Base-by-base conservation (phyloP, 371 early-diverging fungal species). In the Mortierella sp. region DNA sequence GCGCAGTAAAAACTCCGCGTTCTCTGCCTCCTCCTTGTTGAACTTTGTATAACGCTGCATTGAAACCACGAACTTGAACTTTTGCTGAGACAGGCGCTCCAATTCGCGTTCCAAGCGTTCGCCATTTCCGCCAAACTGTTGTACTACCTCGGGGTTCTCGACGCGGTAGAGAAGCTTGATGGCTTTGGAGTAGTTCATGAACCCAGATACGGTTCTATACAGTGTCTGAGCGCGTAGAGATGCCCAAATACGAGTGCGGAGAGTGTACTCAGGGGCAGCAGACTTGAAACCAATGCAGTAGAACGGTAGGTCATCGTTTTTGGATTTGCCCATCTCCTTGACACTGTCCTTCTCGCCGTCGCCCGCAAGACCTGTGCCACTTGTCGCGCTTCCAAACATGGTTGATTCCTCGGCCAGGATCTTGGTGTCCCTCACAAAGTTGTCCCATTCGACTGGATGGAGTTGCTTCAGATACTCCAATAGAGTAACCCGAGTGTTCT, bases 181-280 rank as follows among this genome's bases (percentile, higher is more conserved):
- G 1, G 95, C 94, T 68, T 91, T 92, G 50, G 86, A 84, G 61
- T 95, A 95, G 70, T 95, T 94, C 95, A 94, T 94, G 67, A 95
- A 94, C 0, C 96, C 95, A 31, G 91, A 88, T 9, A 95, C 90
- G 3, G 95, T 95, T 40, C 95, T 91, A 63, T 91, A 95, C 50
- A 96, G 81, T 0, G 96, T 96, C 78, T 95, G 95, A 17, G 94
- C 90, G 27, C 94, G 88, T 9, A 95, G 81, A 0, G 94, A 94
- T 1, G 95, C 94, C 95, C 95, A 96, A 28, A 95, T 93, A 29
- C 95, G 90, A 7, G 94, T 95, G 44, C 94, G 89, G 31, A 95
- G 83, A 0, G 91, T 91, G 60, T 89, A 94, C 78, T 94, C 92
- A 2, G 94, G 92, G 2, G 91, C 87, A 12, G 92, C 89, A 9